Percentiles rank a stretch among this genome's conserved stretches.
Conservation (phyloP, 306 rosid genomes). For the Cucurbita ficifolia region DNA sequence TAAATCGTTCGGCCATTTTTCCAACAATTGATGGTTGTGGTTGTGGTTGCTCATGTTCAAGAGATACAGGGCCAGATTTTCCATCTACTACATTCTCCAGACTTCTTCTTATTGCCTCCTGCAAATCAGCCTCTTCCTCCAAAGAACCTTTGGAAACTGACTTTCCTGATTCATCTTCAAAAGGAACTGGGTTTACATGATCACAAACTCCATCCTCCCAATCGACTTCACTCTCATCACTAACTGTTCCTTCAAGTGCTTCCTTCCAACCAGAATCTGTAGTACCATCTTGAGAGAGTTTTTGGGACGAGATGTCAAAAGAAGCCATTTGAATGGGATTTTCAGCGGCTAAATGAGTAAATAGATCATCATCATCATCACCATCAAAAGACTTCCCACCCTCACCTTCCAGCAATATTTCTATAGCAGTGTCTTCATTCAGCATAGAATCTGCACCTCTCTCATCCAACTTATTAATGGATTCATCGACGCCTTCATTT, state of each 20-base stretch:
- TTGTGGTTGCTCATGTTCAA: slow-evolving; percentile 18
- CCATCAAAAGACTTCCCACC: slow-evolving; percentile 25
- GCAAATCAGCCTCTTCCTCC: slow-evolving; percentile 71
- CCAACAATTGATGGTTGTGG: slow-evolving; percentile 18
- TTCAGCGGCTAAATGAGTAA: slow-evolving; percentile 56
- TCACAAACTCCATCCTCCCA: slow-evolving; percentile 72
- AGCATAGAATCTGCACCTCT: slow-evolving; percentile 18
- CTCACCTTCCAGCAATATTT: slow-evolving; percentile 51
- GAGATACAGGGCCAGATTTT: slow-evolving; percentile 9
- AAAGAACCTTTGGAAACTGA: slow-evolving; percentile 40
- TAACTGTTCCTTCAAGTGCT: slow-evolving; percentile 21
- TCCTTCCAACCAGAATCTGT: slow-evolving; percentile 70
- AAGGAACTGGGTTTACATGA: slow-evolving; percentile 19
- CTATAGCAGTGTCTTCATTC: slow-evolving; percentile 34
- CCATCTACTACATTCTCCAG: slow-evolving; percentile 30
- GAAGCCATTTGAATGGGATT: slow-evolving; percentile 20
- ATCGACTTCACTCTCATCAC: slow-evolving; percentile 58
- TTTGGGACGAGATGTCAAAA: slow-evolving; percentile 22
- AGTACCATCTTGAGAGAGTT: slow-evolving; percentile 24
- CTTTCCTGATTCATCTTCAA: slow-evolving; percentile 19
- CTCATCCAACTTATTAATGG: slow-evolving; percentile 19
- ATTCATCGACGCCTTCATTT: slow-evolving; percentile 17
- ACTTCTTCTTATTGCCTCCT: slow-evolving; percentile 88
- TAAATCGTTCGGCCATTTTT: slow-evolving; percentile 11
- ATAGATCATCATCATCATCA: slow-evolving; percentile 67